Evolutionary conservation across 2,329 filamentous ascomycete genomes (phyloP).

Genomic region (Sphaerulina populicola): DNA sequence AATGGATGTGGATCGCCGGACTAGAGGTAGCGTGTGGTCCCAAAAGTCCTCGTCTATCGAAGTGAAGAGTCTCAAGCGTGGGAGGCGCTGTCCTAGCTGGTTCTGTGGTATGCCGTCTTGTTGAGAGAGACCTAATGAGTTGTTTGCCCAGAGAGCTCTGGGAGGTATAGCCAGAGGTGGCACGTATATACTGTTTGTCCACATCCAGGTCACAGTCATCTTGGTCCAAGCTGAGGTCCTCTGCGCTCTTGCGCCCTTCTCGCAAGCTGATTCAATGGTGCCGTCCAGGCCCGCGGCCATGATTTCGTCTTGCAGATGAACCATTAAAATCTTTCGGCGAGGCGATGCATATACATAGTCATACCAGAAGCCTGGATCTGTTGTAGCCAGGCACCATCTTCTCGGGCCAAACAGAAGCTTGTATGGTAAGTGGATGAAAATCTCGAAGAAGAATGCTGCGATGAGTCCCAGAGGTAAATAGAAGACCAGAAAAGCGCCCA

Average conservation of each 20-base stretch:
- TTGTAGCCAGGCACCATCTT: conserved; percentile 1
- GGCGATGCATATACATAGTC: conserved; percentile 10
- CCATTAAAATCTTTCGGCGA: conserved; percentile 11
- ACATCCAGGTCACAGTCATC: conserved; percentile 8
- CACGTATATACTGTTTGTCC: conserved; percentile 6
- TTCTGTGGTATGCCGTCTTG: not conserved
- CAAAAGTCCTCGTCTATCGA: not conserved
- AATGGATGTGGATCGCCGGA: not conserved
- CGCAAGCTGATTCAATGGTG: conserved; percentile 4
- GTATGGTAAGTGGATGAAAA: conserved; percentile 14
- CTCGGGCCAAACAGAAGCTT: conserved; percentile 5
- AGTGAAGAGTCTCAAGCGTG: not conserved
- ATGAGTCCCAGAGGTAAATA: conserved; percentile 12
- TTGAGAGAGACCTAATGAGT: not conserved
- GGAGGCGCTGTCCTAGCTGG: not conserved
- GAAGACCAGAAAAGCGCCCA: conserved; percentile 13
- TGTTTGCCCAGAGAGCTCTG: not conserved
- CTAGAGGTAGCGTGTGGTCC: not conserved
- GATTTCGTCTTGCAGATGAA: conserved; percentile 14
- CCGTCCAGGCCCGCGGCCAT: conserved; percentile 7
- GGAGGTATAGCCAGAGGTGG: conserved; percentile 6
- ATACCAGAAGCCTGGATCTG: conserved; percentile 9
- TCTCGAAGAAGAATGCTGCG: conserved; percentile 9
- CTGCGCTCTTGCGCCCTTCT: conserved; percentile 3
- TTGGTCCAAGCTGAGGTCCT: conserved; percentile 6